These are phyloP conservation scores for Chalciporus chontae DNA, from an alignment of 768 basidiomycete genomes.

Conservation along the genomic window DNA sequence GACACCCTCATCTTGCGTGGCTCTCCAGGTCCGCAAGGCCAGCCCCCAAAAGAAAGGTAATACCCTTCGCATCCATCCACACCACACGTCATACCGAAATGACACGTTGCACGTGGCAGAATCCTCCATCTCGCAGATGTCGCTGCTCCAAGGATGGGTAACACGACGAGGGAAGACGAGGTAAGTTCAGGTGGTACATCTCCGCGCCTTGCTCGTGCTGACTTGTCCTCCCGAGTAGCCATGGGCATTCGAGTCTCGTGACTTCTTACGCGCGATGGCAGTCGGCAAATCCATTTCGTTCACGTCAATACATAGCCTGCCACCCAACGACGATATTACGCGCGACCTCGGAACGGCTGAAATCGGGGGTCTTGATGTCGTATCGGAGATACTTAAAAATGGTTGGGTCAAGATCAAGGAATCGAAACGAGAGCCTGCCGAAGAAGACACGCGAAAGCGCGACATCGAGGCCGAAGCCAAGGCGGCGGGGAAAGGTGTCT, in stretches of 20 bases:
- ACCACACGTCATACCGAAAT: constrained; percentile 1
- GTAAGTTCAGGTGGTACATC: constrained; percentile 34
- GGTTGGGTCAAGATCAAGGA: constrained; percentile 98
- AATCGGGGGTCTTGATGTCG: constrained; percentile 67
- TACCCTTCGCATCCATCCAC: constrained; percentile 12
- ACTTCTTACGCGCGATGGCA: constrained; percentile 78
- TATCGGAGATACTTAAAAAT: constrained; percentile 70
- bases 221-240: constrained; percentile 42
- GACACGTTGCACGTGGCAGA: constrained; percentile 38
- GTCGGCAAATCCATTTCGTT: constrained; percentile 93
- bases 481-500: constrained; percentile 72
- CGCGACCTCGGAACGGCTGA: constrained; percentile 81
- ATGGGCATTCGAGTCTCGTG: constrained; percentile 91
- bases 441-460: constrained; percentile 68
- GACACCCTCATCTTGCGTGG: constrained; percentile 85
- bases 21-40: constrained; percentile 73
- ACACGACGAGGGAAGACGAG: constrained; percentile 83
- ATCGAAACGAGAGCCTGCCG: constrained; percentile 74
- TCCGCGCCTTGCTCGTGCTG: background rate
- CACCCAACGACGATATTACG: constrained; percentile 68
- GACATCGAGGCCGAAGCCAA: constrained; percentile 78
- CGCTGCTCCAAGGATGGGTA: constrained; percentile 80
- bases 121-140: constrained; percentile 89
- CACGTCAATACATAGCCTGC: constrained; percentile 73
- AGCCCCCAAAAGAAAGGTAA: constrained; percentile 87